These are phyloP conservation scores for Colletotrichum zoysiae DNA, from an alignment of 2,329 filamentous ascomycete genomes.

Conservation along the genomic window DNA sequence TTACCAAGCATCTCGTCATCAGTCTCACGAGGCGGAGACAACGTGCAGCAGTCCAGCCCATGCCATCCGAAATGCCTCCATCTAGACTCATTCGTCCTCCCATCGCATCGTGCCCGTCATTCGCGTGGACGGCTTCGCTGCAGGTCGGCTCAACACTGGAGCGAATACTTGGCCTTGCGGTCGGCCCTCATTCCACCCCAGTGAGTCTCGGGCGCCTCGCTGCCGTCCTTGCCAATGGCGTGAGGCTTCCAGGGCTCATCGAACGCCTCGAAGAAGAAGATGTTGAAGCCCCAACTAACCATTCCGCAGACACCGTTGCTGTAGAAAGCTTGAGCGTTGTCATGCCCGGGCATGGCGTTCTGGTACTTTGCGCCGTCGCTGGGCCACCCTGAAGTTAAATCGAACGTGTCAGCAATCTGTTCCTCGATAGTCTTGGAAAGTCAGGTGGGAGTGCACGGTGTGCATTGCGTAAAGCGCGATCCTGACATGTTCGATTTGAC, in stretches of 20 bases:
- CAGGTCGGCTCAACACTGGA: constrained; percentile 45
- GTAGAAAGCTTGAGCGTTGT: constrained; percentile 72
- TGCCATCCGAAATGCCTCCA: constrained; percentile 28
- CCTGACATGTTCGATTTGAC: not conserved
- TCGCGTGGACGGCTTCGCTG: not conserved
- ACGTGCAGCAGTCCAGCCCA: constrained; percentile 22
- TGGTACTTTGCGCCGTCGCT: constrained; percentile 74
- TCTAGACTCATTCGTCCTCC: too few relatives aligned
- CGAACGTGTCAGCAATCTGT: constrained; percentile 9
- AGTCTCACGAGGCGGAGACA: constrained; percentile 1
- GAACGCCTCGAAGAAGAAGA: constrained; percentile 81
- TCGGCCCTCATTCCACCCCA: constrained; percentile 77
- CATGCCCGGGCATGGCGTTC: constrained; percentile 68
- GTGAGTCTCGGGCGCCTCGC: constrained; percentile 72
- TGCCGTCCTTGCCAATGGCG: constrained; percentile 72
- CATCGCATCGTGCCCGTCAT: not conserved
- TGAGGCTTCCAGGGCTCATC: constrained; percentile 80
- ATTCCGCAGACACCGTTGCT: constrained; percentile 72
- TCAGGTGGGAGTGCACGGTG: not conserved
- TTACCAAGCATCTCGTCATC: constrained; percentile 13
- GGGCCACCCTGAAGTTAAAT: constrained; percentile 63
- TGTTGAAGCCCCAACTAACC: constrained; percentile 74
- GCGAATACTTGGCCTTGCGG: constrained; percentile 66
- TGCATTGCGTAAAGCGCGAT: not conserved
- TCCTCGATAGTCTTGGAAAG: not conserved